These are phyloP conservation scores for Blastobotrys persicus DNA, from an alignment of 1,139 yeast species.

Conservation along the genomic window DNA sequence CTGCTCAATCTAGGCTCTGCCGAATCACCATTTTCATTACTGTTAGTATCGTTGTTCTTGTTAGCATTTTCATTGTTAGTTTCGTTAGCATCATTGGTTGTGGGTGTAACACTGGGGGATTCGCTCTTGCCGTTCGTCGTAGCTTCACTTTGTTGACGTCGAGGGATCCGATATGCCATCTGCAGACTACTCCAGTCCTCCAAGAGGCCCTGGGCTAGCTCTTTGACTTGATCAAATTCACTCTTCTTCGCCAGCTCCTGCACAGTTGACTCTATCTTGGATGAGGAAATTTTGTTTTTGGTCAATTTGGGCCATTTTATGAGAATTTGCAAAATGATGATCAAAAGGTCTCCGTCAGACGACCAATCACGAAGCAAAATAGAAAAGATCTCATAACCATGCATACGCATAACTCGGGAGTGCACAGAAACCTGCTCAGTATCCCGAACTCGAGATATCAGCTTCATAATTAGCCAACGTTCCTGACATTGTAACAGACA, in stretches of 20 bases:
- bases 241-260: conserved; percentile 43
- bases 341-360: conserved; percentile 38
- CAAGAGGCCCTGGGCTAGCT: conserved; percentile 48
- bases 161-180: conserved; percentile 83
- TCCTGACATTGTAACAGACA: conserved; percentile 79
- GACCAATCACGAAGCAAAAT: conserved; percentile 50
- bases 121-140: conserved; percentile 6
- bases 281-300: conserved; percentile 74
- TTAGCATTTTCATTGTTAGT: conserved; percentile 5
- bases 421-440: conserved; percentile 58
- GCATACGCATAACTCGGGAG: conserved; percentile 65
- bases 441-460: conserved; percentile 62
- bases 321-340: conserved; percentile 51
- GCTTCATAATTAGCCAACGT: conserved; percentile 57
- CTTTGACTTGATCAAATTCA: conserved; percentile 30
- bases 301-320: conserved; percentile 78
- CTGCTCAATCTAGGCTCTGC: conserved; percentile 3
- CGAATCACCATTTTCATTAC: background rate
- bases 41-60: conserved; percentile 3
- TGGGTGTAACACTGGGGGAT: background rate
- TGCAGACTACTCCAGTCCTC: conserved; percentile 71
- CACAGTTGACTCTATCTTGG: conserved; percentile 70
- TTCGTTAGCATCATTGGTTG: conserved; percentile 1
- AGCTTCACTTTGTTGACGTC: conserved; percentile 27
- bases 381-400: conserved; percentile 81